Evolutionary conservation across 139 green algal species (phyloP), one percentile per base, ranked within the genome.

Genomic region (Nannochloris sp.): DNA sequence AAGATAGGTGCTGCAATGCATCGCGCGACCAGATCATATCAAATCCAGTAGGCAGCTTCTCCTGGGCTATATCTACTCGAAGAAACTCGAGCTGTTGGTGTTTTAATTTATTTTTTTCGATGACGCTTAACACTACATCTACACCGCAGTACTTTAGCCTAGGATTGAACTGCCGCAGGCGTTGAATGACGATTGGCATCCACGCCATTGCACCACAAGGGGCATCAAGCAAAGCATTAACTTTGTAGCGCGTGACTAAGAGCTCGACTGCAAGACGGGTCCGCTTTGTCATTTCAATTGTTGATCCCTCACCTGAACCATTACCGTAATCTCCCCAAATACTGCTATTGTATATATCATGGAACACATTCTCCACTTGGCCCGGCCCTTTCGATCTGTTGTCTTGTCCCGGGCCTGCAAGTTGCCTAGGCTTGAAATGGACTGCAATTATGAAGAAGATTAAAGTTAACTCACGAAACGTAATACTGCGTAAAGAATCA

Each of bases 151-250:
- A 73, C 31, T 34, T 67, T 7, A 73, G 67, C 0, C 10, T n/a
- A 2, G 56, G 56, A 0, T 47, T 54, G 4, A 3, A 2, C 10
- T 15, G 15, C 15, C 37, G 25, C n/a, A 61, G 29, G 24, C 59
- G 45, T 12, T 35, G 8, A 36, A 73, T 33, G 19, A 61, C 44
- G 2, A 27, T 10, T 4, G 56, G 66, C 66, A 73, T 73, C 66
- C 66, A 73, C 4, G 46, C 37, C 66, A 73, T 73, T 38, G 37
- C 53, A 38, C 66, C 66, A 33, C 66, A 73, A 37, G 38, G 48
- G 6, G 27, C 47, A 38, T 73, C 66, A 36, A 73, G 31, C 66
- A 72, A 62, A 47, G 25, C 34, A 10, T 15, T 57, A 7, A 72
- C 46, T 24, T 67, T 44, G 42, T 66, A 60, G 5, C 33, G 33